phyloP scores from a whole-genome alignment of 2,329 filamentous ascomycete genomes.

The Colletotrichum gigasporum region DNA sequence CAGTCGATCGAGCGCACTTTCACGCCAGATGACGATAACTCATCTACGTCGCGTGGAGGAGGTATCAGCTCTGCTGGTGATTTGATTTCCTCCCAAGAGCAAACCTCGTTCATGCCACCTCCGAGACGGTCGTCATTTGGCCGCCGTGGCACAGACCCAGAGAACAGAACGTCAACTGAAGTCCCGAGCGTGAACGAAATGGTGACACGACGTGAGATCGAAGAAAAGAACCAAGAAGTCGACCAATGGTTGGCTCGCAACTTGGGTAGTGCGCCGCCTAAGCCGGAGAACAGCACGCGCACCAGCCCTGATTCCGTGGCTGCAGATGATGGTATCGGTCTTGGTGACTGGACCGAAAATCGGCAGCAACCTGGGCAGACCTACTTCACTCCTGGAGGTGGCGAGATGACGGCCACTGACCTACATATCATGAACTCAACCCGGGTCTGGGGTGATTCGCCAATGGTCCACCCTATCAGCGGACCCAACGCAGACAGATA shows the following conservation, averaged over 20 bases:
- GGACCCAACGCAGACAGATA: slow-evolving; percentile 40
- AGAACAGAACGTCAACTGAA: slow-evolving; percentile 52
- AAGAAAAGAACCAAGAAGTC: slow-evolving; percentile 61
- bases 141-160: slow-evolving; percentile 58
- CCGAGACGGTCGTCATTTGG: slow-evolving; percentile 47
- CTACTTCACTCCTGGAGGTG: slow-evolving; percentile 56
- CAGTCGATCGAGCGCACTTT: slow-evolving; percentile 53
- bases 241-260: slow-evolving; percentile 57
- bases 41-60: slow-evolving; percentile 44
- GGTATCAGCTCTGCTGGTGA: slow-evolving; percentile 51
- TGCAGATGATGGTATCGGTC: slow-evolving; percentile 49
- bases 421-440: slow-evolving; percentile 58
- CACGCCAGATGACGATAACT: slow-evolving; percentile 42
- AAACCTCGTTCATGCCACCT: slow-evolving; percentile 29
- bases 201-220: slow-evolving; percentile 48
- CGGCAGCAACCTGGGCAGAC: slow-evolving; percentile 57
- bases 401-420: slow-evolving; percentile 56
- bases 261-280: slow-evolving; percentile 29
- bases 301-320: slow-evolving; percentile 23
- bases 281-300: slow-evolving; percentile 1
- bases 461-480: slow-evolving; percentile 56
- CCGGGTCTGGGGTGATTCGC: slow-evolving; percentile 60
- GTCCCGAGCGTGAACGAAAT: slow-evolving; percentile 60
- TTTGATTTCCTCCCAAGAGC: slow-evolving; percentile 41
- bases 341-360: slow-evolving; percentile 61